phyloP scores from a whole-genome alignment of 805 yeast species.

The Saitoella complicata region DNA sequence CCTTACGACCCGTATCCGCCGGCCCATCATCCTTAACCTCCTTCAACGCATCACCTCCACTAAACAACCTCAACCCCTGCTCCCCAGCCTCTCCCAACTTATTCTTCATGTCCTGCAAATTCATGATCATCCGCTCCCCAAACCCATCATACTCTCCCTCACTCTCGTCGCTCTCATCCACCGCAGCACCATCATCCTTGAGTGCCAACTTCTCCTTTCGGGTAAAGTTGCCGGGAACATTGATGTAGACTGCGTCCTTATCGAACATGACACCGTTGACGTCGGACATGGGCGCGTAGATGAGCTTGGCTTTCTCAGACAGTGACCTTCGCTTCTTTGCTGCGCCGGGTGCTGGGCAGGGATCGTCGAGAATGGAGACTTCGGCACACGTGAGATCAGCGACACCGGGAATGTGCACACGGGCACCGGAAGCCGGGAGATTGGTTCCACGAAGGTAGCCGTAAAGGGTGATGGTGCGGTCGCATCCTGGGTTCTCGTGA shows the following conservation, averaged over 20 bases:
- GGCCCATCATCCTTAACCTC: constrained; percentile 14
- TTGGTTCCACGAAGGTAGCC: constrained; percentile 95
- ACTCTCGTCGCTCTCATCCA: background rate
- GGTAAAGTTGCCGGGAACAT: constrained; percentile 46
- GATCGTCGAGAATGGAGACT: constrained; percentile 88
- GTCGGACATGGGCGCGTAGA: constrained; percentile 98
- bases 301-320: constrained; percentile 84
- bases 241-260: constrained; percentile 93
- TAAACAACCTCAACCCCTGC: constrained; percentile 61
- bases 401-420: constrained; percentile 87
- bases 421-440: constrained; percentile 45
- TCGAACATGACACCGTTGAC: constrained; percentile 98
- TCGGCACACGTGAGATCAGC: constrained; percentile 70
- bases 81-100: constrained; percentile 44
- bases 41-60: constrained; percentile 33
- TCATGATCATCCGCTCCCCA: constrained; percentile 75
- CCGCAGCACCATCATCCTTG: background rate
- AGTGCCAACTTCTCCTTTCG: constrained; percentile 20
- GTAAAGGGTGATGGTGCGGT: constrained; percentile 77
- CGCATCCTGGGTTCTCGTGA: constrained; percentile 64
- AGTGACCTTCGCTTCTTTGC: constrained; percentile 64
- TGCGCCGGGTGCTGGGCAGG: constrained; percentile 85
- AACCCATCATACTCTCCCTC: constrained; percentile 49
- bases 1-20: constrained; percentile 19
- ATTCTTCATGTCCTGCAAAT: constrained; percentile 53